Evolutionary conservation across 176 grass and related monocot genomes (phyloP).

Genomic region (Oropetium thomaeum): DNA sequence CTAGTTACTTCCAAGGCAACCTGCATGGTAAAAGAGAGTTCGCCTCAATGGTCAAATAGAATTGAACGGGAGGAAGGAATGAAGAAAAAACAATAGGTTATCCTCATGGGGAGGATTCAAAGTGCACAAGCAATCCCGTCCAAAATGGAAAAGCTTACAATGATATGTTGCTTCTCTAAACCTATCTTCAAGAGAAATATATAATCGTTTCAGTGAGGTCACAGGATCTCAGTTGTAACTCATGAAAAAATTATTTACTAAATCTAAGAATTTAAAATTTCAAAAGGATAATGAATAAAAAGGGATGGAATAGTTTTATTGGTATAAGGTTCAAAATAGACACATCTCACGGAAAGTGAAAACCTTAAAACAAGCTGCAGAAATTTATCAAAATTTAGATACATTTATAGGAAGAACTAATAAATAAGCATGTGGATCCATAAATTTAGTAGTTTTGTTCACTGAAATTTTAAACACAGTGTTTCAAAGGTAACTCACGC

Average conservation of each 20-base stretch:
- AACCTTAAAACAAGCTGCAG: neutral
- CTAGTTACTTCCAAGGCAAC: slow-evolving; percentile 4
- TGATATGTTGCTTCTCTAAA: neutral
- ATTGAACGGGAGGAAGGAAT: neutral
- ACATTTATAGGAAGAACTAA: neutral
- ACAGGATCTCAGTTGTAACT: neutral
- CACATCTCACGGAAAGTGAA: neutral
- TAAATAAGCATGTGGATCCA: neutral
- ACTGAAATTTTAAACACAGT: neutral
- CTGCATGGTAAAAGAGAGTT: neutral
- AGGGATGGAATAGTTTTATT: neutral
- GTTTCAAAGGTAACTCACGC: slow-evolving; percentile 42
- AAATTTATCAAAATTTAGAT: neutral
- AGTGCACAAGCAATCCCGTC: neutral
- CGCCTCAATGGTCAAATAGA: neutral
- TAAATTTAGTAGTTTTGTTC: neutral
- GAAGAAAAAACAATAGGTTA: neutral
- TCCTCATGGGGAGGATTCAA: neutral
- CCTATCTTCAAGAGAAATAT: neutral
- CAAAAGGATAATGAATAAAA: neutral
- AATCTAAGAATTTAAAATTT: neutral
- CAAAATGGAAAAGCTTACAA: neutral
- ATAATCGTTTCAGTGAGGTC: neutral
- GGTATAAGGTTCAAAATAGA: neutral
- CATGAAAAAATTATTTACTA: neutral